Evolutionary conservation across 805 yeast species (phyloP).

Genomic region (Soucietia sequanensis): DNA sequence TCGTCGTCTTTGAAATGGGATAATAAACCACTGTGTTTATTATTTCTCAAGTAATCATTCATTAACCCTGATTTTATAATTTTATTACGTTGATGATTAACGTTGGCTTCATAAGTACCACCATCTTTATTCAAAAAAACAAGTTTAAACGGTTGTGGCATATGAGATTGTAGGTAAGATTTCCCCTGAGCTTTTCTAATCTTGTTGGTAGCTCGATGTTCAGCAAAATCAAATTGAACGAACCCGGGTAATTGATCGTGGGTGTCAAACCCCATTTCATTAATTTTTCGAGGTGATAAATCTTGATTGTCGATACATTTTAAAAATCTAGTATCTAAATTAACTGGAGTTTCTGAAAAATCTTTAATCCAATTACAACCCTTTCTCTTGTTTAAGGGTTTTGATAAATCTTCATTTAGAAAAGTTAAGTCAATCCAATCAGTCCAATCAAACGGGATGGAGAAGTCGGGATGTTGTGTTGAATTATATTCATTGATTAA

Average conservation of each 20-base stretch:
- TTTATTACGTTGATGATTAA: slow-evolving; percentile 6
- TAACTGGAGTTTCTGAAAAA: slow-evolving; percentile 7
- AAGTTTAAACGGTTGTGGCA: slow-evolving; percentile 16
- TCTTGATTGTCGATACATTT: slow-evolving; percentile 17
- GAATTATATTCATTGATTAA: neutral
- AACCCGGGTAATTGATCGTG: slow-evolving; percentile 27
- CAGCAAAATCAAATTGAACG: slow-evolving; percentile 14
- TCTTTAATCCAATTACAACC: slow-evolving; percentile 16
- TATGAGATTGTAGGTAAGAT: slow-evolving; percentile 14
- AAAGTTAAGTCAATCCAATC: slow-evolving; percentile 26
- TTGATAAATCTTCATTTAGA: slow-evolving; percentile 12
- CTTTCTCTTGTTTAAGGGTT: slow-evolving; percentile 10
- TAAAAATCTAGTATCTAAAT: slow-evolving; percentile 9
- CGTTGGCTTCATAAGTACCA: slow-evolving; percentile 19
- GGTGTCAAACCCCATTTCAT: slow-evolving; percentile 18
- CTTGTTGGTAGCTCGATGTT: slow-evolving; percentile 11
- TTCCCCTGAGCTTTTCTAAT: slow-evolving; percentile 10
- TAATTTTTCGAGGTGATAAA: slow-evolving; percentile 16
- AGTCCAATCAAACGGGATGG: slow-evolving; percentile 29
- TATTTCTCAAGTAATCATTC: slow-evolving; percentile 10
- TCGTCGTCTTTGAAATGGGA: neutral
- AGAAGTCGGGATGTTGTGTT: slow-evolving; percentile 1
- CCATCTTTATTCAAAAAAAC: slow-evolving; percentile 12
- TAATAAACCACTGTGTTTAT: slow-evolving; percentile 1
- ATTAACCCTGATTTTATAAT: slow-evolving; percentile 11